Base-by-base conservation (phyloP, 2,329 filamentous ascomycete species). In the Amesomyces nigricolor region DNA sequence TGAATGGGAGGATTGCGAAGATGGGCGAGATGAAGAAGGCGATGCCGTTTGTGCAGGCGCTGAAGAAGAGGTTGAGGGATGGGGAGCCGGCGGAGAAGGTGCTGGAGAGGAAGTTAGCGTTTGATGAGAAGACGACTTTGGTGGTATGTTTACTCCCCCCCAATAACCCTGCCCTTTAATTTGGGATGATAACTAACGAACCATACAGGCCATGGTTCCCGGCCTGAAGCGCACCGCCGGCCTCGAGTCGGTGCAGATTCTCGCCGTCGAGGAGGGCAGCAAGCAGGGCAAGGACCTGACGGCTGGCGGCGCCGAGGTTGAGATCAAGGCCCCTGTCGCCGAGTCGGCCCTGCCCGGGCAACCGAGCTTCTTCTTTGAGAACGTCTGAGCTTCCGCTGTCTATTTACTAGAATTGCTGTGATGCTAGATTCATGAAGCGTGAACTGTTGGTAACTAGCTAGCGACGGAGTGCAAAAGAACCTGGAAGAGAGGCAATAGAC, bases 1-100 rank as follows among this genome's bases (percentile, higher is more conserved):
- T 96, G 46, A 88, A 85, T 65, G 85, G 83, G 62, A 81, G 85
- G 67, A 86, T 96, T 56, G 84, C 83, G 63, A 95, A 95, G 77
- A 78, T 90, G 67, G 85, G 84, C 43, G 89, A 95, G 73, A 90
- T 91, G 80, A 99, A 97, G 83, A 94, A 95, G 75, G 92, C 91
- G 2, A 97, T 97, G 92, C 94, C 94, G 0, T 97, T 96, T 67
- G 86, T 96, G 48, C 91, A 97, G 74, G 74, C 71, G 6, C 76
- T 97, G 58, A 96, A 96, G 85, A 88, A 82, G 71, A 83, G 89
- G 51, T 80, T 99, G 54, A 78, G 90, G 55, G 78, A 79, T 48
- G 87, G 88, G 59, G 83, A 92, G 72, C 73, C 77, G 13, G 75
- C 82, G 1, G 76, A 80, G 22, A 77, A 74, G 2, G 89, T 96